phyloP scores from a whole-genome alignment of 1,284 basidiomycete genomes.

The Pterula multifida region DNA sequence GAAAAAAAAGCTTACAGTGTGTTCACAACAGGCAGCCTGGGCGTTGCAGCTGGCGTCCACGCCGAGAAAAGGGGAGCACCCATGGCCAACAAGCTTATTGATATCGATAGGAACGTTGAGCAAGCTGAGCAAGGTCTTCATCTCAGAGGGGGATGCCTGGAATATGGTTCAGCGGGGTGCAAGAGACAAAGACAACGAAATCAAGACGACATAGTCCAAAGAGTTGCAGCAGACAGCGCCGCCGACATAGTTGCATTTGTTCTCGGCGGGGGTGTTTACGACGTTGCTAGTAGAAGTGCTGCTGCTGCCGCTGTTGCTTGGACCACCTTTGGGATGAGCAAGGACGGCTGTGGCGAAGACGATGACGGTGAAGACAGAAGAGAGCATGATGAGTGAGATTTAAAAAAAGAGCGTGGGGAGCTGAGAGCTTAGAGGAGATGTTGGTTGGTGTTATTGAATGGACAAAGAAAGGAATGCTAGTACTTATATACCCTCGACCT shows the following conservation, averaged over 20 bases:
- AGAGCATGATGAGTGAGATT: neutral
- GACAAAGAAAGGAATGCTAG: neutral
- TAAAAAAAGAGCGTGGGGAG: neutral
- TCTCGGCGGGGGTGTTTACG: slow-evolving; percentile 1
- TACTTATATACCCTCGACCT: neutral
- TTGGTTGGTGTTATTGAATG: neutral
- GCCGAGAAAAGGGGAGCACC: neutral
- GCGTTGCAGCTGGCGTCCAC: neutral
- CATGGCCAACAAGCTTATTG: neutral
- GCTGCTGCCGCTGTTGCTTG: neutral
- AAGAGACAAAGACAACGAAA: neutral
- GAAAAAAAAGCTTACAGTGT: neutral
- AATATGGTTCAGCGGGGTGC: neutral
- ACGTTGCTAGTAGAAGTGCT: neutral
- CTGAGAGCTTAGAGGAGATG: neutral
- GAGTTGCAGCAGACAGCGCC: neutral
- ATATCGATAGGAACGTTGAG: neutral
- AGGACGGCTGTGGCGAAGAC: neutral
- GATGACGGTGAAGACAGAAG: neutral
- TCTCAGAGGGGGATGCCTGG: neutral
- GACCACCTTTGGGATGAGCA: neutral
- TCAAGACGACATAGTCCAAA: neutral
- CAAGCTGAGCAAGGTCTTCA: neutral
- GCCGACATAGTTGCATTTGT: neutral
- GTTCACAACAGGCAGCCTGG: neutral